Evolutionary conservation across 2,329 filamentous ascomycete species (phyloP).

Genomic region (Fusarium paranaense): DNA sequence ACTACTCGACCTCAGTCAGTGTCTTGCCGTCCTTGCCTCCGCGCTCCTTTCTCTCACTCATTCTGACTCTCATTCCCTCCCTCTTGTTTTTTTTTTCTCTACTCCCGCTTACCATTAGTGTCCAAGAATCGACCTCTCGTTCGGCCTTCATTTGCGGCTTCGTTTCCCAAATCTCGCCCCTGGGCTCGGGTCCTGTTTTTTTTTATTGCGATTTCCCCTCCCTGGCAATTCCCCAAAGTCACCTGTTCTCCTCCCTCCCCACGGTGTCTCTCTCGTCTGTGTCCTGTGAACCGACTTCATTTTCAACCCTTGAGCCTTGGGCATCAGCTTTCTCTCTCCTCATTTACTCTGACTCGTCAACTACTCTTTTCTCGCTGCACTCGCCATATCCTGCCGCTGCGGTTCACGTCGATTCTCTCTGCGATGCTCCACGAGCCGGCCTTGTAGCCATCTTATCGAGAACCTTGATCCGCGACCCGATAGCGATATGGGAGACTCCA

Average conservation of each 20-base stretch:
- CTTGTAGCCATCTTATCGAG: constrained; percentile 40
- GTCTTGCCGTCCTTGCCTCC: constrained; percentile 9
- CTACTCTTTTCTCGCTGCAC: not conserved
- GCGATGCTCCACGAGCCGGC: constrained; percentile 41
- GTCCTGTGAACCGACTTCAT: constrained; percentile 25
- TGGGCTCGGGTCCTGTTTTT: constrained; percentile 33
- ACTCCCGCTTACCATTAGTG: constrained; percentile 3
- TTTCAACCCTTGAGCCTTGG: constrained; percentile 16
- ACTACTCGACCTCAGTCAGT: not conserved
- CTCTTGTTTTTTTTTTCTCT: constrained; percentile 2
- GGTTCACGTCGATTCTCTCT: constrained; percentile 16
- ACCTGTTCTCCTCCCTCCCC: constrained; percentile 44
- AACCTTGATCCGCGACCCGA: constrained; percentile 34
- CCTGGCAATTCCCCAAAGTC: constrained; percentile 35
- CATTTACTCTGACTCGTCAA: constrained; percentile 1
- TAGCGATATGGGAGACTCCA: constrained; percentile 40
- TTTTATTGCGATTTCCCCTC: constrained; percentile 46
- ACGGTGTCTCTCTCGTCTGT: constrained; percentile 24
- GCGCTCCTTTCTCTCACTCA: not conserved
- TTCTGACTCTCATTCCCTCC: constrained; percentile 7
- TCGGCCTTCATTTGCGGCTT: constrained; percentile 7
- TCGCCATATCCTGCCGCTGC: not conserved
- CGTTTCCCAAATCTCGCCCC: constrained; percentile 29
- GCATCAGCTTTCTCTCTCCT: constrained; percentile 21
- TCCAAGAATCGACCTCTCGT: constrained; percentile 17